Evolutionary conservation across 116 monocot genomes (phyloP), one percentile per base, ranked within the genome.

Genomic region (Iris pallida): DNA sequence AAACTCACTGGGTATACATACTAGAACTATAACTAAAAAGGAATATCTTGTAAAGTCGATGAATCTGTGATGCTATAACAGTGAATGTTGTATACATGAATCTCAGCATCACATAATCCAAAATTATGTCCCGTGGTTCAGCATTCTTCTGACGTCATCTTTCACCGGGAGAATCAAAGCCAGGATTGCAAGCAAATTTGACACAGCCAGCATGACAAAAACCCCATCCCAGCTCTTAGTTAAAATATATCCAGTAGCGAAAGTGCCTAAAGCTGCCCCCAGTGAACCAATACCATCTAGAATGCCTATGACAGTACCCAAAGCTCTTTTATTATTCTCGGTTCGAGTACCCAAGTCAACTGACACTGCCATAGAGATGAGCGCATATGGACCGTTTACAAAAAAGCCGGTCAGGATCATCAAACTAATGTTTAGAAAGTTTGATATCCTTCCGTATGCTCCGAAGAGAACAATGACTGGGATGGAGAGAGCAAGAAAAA

Each of bases 261-360:
- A 53, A 53, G 98, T 90, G 7, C 93, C 98, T 64, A 93, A 57
- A 61, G 98, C 87, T 59, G 98, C 93, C 19, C 98, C 93, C 30
- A 98, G 75, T 67, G 98, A 98, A 18, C 98, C 98, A 12, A 93
- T 98, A 11, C 86, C 98, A 67, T 98, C 98, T n/a, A 98, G 90
- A 70, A 98, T 98, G 59, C 93, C 98, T 17, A 90, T 85, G 8
- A 98, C 90, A 20, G 98, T 98, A 46, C 93, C 98, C 57, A 98
- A 78, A 72, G 92, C 93, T 44, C 90, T 72, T 30, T 90, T 79
- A 71, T 82, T 90, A 7, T 83, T 89, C 69, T 77, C 82, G 47
- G 85, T 70, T 73, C 88, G 90, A 45, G 90, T 88, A 10, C 93
- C 90, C 48, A 98, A 72, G 78, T 98, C 98, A 56, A 90, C 66